Evolutionary conservation across 371 early-diverging fungal genomes (phyloP).

Genomic region (Mycotypha africana): DNA sequence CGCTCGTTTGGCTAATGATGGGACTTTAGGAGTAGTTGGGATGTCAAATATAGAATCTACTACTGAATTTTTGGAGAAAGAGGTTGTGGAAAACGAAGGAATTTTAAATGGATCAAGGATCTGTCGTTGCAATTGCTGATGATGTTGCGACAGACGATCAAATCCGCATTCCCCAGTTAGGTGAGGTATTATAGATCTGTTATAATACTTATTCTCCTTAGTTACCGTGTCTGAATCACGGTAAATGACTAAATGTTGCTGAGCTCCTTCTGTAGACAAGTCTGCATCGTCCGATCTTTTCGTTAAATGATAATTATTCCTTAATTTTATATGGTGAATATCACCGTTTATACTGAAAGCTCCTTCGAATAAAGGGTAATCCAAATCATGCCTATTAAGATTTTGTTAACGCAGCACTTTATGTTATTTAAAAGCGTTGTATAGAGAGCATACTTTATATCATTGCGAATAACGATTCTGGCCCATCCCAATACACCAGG

Average conservation of each 20-base stretch:
- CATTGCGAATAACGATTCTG: conserved; percentile 57
- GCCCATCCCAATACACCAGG: conserved; percentile 62
- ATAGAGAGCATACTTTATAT: conserved; percentile 40
- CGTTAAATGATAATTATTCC: conserved; percentile 49
- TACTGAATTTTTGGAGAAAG: background rate
- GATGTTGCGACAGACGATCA: conserved; percentile 16
- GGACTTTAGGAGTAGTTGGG: no score
- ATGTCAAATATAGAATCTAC: background rate
- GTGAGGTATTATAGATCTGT: no score
- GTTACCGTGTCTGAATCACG: conserved; percentile 57
- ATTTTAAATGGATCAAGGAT: no score
- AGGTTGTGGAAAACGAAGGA: no score
- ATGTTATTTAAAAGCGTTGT: background rate
- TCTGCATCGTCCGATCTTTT: conserved; percentile 59
- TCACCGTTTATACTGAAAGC: conserved; percentile 56
- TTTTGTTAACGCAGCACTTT: background rate
- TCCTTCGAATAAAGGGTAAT: conserved; percentile 59
- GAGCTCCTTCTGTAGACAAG: background rate
- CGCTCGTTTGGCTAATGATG: conserved; percentile 25
- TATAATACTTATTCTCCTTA: background rate
- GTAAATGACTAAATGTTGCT: conserved; percentile 63
- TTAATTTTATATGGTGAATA: conserved; percentile 60
- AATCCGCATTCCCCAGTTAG: conserved; percentile 24
- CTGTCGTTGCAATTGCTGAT: background rate
- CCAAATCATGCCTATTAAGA: conserved; percentile 20